These are phyloP conservation scores for Pinus tabuliformis DNA, from an alignment of 75 land plant species.

Conservation along the genomic window DNA sequence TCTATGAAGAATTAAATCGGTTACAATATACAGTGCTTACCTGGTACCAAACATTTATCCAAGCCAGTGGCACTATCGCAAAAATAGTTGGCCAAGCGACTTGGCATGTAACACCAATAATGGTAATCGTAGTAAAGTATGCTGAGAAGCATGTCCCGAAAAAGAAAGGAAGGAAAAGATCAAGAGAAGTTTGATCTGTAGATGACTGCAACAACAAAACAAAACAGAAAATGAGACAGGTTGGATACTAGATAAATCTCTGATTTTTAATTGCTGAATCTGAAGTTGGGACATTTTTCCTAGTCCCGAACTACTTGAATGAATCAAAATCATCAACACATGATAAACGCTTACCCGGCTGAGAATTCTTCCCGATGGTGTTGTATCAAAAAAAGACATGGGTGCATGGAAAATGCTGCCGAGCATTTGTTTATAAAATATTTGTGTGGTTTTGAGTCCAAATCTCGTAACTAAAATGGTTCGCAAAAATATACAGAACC, in stretches of 20 bases:
- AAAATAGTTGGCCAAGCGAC: slow-evolving; percentile 88
- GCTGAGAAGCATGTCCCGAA: slow-evolving; percentile 39
- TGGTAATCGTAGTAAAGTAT: slow-evolving; percentile 55
- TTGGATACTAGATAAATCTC: neutral
- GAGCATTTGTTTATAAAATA: slow-evolving; percentile 72
- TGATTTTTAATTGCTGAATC: neutral
- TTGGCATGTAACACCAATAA: slow-evolving; percentile 65
- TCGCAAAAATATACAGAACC: slow-evolving; percentile 42
- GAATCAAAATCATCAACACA: neutral
- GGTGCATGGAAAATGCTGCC: slow-evolving; percentile 86
- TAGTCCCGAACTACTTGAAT: neutral
- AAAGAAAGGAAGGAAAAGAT: slow-evolving; percentile 80
- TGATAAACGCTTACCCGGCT: slow-evolving; percentile 64
- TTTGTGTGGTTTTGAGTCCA: slow-evolving; percentile 83
- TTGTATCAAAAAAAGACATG: slow-evolving; percentile 99
- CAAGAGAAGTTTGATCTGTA: slow-evolving; percentile 84
- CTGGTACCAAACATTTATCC: slow-evolving; percentile 78
- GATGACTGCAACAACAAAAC: slow-evolving; percentile 69
- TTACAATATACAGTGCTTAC: slow-evolving; percentile 26
- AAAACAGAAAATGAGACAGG: neutral
- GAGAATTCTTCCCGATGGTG: slow-evolving; percentile 96
- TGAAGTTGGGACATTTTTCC: neutral
- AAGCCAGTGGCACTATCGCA: slow-evolving; percentile 67
- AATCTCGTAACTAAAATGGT: slow-evolving; percentile 32
- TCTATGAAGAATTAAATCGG: neutral